Conservation (phyloP, 108 stramenopile genomes). For the Stephanodiscus minutulus region DNA sequence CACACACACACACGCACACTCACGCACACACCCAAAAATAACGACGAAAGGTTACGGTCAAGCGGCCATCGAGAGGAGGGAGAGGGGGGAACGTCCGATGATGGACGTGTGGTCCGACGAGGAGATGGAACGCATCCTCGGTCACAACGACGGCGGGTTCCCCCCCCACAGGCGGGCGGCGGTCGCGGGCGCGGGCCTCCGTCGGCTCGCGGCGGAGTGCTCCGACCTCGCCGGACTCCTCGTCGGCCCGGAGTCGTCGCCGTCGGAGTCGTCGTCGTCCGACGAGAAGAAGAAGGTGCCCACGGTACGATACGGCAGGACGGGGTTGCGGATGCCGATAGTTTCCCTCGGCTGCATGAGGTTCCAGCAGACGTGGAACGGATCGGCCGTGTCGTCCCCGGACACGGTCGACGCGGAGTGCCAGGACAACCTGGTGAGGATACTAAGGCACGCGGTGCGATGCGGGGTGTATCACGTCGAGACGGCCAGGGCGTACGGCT, state of each 20-base stretch:
- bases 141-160: conserved; percentile 4
- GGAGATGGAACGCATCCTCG: conserved; percentile 15
- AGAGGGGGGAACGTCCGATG: not conserved
- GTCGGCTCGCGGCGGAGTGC: conserved; percentile 56
- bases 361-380: conserved; percentile 85
- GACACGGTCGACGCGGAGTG: conserved; percentile 62
- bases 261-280: not conserved
- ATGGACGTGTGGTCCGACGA: conserved; percentile 12
- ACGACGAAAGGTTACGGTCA: conserved; percentile 14
- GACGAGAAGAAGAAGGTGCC: conserved; percentile 48
- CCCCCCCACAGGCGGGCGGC: not conserved
- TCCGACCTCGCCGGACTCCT: conserved; percentile 31
- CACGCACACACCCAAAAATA: no score
- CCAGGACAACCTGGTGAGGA: conserved; percentile 77
- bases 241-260: no score
- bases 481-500: conserved; percentile 85
- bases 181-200: conserved; percentile 33
- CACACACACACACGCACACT: no score
- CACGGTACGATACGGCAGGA: conserved; percentile 84
- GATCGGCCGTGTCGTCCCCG: conserved; percentile 26
- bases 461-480: conserved; percentile 94
- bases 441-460: conserved; percentile 59
- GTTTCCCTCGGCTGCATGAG: conserved; percentile 92
- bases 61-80: conserved; percentile 17
- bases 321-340: conserved; percentile 84